Evolutionary conservation across 164 flowering plant genomes (phyloP).

Genomic region (Vitis rotundifolia): DNA sequence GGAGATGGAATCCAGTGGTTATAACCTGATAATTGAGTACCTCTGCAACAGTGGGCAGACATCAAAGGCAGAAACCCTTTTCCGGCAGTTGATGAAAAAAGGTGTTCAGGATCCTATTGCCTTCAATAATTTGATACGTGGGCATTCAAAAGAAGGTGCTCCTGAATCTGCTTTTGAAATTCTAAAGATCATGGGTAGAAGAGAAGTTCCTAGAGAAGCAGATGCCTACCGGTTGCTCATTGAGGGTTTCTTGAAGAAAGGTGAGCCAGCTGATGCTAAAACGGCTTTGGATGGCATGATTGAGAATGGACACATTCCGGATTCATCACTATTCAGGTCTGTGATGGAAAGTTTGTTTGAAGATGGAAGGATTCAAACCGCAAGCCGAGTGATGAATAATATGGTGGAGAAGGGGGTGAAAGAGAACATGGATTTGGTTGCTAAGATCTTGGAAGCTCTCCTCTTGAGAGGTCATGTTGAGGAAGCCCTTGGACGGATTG

Average conservation of each 20-base stretch:
- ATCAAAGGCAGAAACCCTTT: conserved; percentile 61
- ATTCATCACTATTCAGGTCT: conserved; percentile 54
- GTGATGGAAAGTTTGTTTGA: conserved; percentile 70
- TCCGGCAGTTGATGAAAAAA: conserved; percentile 78
- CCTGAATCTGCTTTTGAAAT: conserved; percentile 76
- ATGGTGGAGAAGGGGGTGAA: conserved; percentile 93
- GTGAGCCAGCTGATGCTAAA: conserved; percentile 87
- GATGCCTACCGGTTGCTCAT: conserved; percentile 52
- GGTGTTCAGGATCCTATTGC: conserved; percentile 73
- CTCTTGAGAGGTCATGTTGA: conserved; percentile 94
- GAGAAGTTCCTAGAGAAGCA: conserved; percentile 54
- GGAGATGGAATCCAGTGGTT: conserved; percentile 71
- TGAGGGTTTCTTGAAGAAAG: conserved; percentile 67
- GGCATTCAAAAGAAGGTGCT: conserved; percentile 73
- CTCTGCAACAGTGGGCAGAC: conserved; percentile 73
- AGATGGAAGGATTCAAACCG: conserved; percentile 83
- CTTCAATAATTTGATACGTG: conserved; percentile 71
- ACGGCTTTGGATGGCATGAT: conserved; percentile 73
- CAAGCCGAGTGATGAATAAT: conserved; percentile 84
- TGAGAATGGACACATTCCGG: conserved; percentile 69
- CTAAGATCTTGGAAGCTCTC: conserved; percentile 87
- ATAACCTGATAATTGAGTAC: conserved; percentile 68
- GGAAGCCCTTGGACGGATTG: conserved; percentile 88
- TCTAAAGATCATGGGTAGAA: conserved; percentile 75
- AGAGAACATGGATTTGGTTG: conserved; percentile 82